Conservation (phyloP, 148 eudicot genomes). For the Limonium bicolor region DNA sequence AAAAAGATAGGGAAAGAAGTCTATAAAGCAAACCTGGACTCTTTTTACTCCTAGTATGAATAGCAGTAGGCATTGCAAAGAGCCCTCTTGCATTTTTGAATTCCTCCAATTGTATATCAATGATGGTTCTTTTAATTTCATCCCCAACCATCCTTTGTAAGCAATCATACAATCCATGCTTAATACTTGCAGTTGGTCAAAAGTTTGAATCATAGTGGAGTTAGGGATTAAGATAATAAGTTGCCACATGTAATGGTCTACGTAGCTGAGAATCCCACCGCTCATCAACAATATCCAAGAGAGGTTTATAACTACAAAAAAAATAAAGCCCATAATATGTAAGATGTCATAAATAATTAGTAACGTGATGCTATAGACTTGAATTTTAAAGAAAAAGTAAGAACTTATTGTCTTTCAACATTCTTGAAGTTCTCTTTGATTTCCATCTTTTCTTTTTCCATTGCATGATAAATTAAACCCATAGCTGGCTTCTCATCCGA, state of each 20-base stretch:
- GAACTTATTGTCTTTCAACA: neutral
- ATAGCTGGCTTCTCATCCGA: too few species aligned
- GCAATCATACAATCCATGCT: neutral
- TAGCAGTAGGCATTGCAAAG: neutral
- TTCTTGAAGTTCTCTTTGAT: neutral
- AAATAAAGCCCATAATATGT: neutral
- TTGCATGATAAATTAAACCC: too few species aligned
- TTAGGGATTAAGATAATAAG: neutral
- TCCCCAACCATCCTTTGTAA: neutral
- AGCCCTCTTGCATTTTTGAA: neutral
- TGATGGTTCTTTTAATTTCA: neutral
- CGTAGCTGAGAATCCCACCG: neutral
- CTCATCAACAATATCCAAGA: neutral
- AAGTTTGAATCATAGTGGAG: neutral
- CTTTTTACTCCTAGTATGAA: neutral
- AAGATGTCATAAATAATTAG: neutral
- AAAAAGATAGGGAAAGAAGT: neutral
- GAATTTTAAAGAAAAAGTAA: neutral
- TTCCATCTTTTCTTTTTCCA: neutral
- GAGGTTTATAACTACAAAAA: neutral
- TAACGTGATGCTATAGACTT: neutral
- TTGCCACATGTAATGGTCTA: neutral
- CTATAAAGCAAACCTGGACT: neutral
- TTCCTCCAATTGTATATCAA: neutral
- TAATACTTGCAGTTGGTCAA: neutral